Conservation (phyloP, 495 filamentous ascomycete species). For the Penicillium lagena region DNA sequence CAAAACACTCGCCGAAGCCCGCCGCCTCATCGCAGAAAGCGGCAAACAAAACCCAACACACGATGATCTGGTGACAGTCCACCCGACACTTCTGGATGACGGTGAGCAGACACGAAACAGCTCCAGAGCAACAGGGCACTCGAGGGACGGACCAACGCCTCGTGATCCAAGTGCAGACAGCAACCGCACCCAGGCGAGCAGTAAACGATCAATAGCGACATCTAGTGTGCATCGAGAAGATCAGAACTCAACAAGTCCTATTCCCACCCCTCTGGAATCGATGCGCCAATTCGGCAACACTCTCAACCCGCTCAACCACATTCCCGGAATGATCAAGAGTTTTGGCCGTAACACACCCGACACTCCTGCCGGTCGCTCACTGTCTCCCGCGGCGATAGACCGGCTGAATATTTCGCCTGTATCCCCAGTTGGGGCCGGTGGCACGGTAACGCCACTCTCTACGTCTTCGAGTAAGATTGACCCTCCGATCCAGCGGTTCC, state of each 20-base stretch:
- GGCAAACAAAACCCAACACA: slow-evolving; percentile 54
- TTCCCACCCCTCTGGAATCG: slow-evolving; percentile 61
- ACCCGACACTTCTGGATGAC: slow-evolving; percentile 33
- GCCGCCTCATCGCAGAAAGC: slow-evolving; percentile 64
- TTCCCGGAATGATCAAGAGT: slow-evolving; percentile 66
- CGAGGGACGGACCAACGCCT: slow-evolving; percentile 52
- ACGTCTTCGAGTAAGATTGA: slow-evolving; percentile 40
- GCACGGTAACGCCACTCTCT: slow-evolving; percentile 12
- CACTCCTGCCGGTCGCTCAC: slow-evolving; percentile 12
- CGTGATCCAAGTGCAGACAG: slow-evolving; percentile 78
- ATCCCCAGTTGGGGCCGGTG: slow-evolving; percentile 8
- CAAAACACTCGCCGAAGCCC: slow-evolving; percentile 86
- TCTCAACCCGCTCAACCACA: slow-evolving; percentile 76
- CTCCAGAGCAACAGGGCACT: slow-evolving; percentile 43
- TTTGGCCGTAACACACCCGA: slow-evolving; percentile 60
- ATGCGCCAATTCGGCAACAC: slow-evolving; percentile 79
- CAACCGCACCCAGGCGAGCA: slow-evolving; percentile 48
- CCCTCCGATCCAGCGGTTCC: slow-evolving; percentile 72
- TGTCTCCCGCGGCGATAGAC: slow-evolving; percentile 25
- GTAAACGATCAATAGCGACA: slow-evolving; percentile 19
- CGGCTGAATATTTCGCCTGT: slow-evolving; percentile 20
- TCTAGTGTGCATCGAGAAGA: slow-evolving; percentile 12
- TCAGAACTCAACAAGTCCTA: slow-evolving; percentile 11
- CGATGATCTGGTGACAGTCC: slow-evolving; percentile 38
- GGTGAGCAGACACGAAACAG: slow-evolving; percentile 22